Percentiles rank a stretch among this genome's conserved stretches.
Conservation (phyloP, 352 stramenopile species). For the Globisporangium yorkense region DNA sequence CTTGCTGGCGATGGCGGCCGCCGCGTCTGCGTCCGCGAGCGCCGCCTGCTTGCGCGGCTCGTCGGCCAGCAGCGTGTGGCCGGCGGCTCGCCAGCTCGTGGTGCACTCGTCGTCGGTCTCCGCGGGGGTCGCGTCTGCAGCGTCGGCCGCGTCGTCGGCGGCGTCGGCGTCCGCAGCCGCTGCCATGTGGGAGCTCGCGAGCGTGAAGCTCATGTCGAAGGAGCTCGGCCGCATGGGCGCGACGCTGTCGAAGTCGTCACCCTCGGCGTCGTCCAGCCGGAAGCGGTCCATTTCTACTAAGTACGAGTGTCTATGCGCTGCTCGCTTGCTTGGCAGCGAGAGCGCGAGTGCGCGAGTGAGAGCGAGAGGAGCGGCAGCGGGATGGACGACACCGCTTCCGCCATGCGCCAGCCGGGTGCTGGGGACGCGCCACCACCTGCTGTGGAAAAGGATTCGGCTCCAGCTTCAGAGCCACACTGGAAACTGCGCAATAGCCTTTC, state of each 20-base stretch:
- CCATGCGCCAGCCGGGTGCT: neutral
- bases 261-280: conserved; percentile 66
- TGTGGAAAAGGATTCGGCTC: neutral
- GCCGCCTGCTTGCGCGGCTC: conserved; percentile 1
- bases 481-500: no score
- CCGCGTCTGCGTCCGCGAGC: neutral
- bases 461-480: no score
- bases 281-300: conserved; percentile 69
- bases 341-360: conserved; percentile 5
- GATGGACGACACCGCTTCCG: neutral
- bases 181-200: conserved; percentile 41
- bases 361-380: neutral
- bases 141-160: conserved; percentile 11
- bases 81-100: conserved; percentile 12
- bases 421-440: neutral
- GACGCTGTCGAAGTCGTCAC: conserved; percentile 67
- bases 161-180: conserved; percentile 14
- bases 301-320: neutral
- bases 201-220: conserved; percentile 86
- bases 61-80: conserved; percentile 11
- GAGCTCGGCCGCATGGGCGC: conserved; percentile 84
- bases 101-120: conserved; percentile 7
- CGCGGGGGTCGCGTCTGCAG: neutral
- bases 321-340: conserved; percentile 1
- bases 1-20: conserved; percentile 48